Conservation (phyloP, 495 filamentous ascomycete genomes). For the Jackrogersella multiformis region DNA sequence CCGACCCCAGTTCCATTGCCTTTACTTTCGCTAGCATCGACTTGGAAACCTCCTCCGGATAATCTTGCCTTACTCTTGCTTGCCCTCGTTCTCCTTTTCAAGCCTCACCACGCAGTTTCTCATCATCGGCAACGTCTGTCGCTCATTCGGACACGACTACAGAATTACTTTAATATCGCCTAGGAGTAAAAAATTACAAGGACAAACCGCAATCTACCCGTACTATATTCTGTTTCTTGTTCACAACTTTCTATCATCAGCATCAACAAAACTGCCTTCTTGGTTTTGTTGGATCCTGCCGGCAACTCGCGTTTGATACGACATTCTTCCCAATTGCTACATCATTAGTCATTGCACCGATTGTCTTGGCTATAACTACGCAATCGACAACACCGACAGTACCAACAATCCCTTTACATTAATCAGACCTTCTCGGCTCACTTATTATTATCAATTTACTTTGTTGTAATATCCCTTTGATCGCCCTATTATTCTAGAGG, state of each 20-base stretch:
- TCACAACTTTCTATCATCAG: constrained; percentile 39
- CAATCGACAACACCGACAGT: constrained; percentile 21
- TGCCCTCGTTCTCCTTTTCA: constrained; percentile 50
- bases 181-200: constrained; percentile 29
- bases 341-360: constrained; percentile 33
- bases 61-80: constrained; percentile 33
- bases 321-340: constrained; percentile 41
- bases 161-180: constrained; percentile 38
- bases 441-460: constrained; percentile 35
- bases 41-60: constrained; percentile 29
- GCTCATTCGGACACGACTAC: constrained; percentile 43
- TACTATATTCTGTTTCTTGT: constrained; percentile 47
- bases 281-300: constrained; percentile 38
- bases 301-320: constrained; percentile 47
- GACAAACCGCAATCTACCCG: constrained; percentile 34
- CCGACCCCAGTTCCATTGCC: constrained; percentile 20
- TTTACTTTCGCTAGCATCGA: constrained; percentile 22
- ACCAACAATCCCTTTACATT: constrained; percentile 33
- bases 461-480: constrained; percentile 47
- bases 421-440: constrained; percentile 38
- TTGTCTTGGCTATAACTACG: constrained; percentile 15
- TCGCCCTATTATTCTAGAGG: constrained; percentile 41
- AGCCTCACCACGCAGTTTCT: constrained; percentile 43
- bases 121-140: constrained; percentile 29
- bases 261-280: constrained; percentile 34